These are phyloP conservation scores for Hypoxylon sp. DNA, from an alignment of 2,329 filamentous ascomycete genomes.

Conservation along the genomic window DNA sequence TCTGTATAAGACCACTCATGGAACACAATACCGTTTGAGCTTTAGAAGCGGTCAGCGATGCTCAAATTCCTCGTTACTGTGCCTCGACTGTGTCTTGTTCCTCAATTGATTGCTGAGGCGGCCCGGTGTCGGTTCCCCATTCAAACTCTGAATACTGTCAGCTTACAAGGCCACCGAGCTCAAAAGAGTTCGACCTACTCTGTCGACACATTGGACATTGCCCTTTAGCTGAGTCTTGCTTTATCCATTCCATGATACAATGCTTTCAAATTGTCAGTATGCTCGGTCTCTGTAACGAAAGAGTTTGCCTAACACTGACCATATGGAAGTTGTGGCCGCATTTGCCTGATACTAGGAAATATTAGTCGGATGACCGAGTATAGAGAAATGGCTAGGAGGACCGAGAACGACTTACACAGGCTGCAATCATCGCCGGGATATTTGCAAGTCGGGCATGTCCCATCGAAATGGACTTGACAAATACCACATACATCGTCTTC, in stretches of 20 bases:
- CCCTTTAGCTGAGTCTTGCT: slow-evolving; percentile 92
- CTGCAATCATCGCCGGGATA: slow-evolving; percentile 97
- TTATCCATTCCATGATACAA: slow-evolving; percentile 96
- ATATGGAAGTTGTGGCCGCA: slow-evolving; percentile 99
- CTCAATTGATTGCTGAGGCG: slow-evolving; percentile 36
- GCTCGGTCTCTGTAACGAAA: slow-evolving; percentile 8
- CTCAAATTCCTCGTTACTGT: slow-evolving; percentile 22
- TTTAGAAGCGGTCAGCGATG: background rate
- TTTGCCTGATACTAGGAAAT: slow-evolving; percentile 84
- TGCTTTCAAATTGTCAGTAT: slow-evolving; percentile 71
- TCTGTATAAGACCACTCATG: background rate
- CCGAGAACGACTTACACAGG: slow-evolving; percentile 74
- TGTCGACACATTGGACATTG: slow-evolving; percentile 99
- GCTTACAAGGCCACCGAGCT: background rate
- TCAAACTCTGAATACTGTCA: slow-evolving; percentile 53
- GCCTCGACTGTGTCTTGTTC: slow-evolving; percentile 43
- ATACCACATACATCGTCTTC: slow-evolving; percentile 99
- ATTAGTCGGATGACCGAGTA: slow-evolving; percentile 30
- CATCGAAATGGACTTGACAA: slow-evolving; percentile 97
- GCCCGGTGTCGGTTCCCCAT: slow-evolving; percentile 48
- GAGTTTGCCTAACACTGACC: slow-evolving; percentile 73
- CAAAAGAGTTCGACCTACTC: slow-evolving; percentile 68
- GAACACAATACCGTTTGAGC: background rate
- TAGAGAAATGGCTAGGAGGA: slow-evolving; percentile 1
- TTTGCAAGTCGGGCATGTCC: slow-evolving; percentile 97